A percentile compares a stretch with the other conserved stretches of the same genome.
These are phyloP conservation scores for Amaranthus palmeri DNA, from an alignment of 148 eudicot genomes.

Conservation along the genomic window DNA sequence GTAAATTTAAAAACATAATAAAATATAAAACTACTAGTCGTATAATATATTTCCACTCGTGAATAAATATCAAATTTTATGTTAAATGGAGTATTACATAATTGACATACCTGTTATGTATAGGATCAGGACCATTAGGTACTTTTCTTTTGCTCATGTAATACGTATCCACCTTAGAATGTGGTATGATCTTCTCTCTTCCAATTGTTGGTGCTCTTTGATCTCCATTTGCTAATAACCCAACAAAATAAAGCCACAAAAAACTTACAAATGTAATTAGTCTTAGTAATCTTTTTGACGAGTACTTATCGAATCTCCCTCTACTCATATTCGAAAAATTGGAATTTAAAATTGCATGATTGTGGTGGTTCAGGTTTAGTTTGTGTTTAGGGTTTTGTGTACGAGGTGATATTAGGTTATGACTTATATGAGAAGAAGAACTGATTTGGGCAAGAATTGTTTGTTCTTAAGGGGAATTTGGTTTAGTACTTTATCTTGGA, in stretches of 20 bases:
- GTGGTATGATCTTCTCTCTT: constrained; percentile 11
- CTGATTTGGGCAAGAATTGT: constrained; percentile 7
- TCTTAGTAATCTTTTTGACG: constrained; percentile 25
- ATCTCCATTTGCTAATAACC: constrained; percentile 25
- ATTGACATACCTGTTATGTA: constrained; percentile 60
- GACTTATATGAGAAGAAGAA: neutral
- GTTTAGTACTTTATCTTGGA: constrained; percentile 9
- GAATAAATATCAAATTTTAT: no score
- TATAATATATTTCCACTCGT: no score
- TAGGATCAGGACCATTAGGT: constrained; percentile 81
- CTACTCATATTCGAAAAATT: constrained; percentile 13
- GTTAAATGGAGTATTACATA: no score
- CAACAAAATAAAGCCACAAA: constrained; percentile 29
- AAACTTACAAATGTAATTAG: constrained; percentile 24
- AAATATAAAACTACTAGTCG: no score
- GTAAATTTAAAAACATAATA: no score
- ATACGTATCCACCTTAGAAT: constrained; percentile 28
- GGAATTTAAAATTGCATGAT: neutral
- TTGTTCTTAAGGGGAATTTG: constrained; percentile 22
- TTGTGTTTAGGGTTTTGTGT: constrained; percentile 5
- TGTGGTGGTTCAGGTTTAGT: neutral
- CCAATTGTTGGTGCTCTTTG: constrained; percentile 7
- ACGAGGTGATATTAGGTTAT: neutral
- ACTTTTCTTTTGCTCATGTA: constrained; percentile 66
- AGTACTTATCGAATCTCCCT: neutral